phyloP scores from a whole-genome alignment of 1,139 yeast species.

The Geotrichum phurueaensis region DNA sequence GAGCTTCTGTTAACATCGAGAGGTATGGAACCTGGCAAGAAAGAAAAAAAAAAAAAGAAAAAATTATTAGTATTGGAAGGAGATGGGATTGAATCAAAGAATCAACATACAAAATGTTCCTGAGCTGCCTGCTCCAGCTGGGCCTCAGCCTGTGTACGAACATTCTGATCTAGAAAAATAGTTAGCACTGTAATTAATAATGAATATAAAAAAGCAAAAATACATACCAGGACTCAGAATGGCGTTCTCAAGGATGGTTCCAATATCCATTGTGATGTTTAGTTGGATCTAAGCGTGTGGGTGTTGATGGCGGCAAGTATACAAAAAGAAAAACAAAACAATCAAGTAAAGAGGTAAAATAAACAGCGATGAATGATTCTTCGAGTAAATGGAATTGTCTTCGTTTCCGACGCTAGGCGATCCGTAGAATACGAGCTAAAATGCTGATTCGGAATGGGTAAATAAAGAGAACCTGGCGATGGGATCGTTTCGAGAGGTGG shows the following conservation, averaged over 20 bases:
- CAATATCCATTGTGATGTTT: conserved; percentile 51
- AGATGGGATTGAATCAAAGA: neutral
- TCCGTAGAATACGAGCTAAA: neutral
- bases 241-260: conserved; percentile 71
- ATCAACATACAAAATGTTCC: conserved; percentile 53
- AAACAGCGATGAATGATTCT: neutral
- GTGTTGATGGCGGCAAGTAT: neutral
- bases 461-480: neutral
- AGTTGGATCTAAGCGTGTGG: neutral
- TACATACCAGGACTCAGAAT: conserved; percentile 27
- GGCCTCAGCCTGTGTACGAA: conserved; percentile 74
- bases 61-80: neutral
- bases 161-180: conserved; percentile 45
- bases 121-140: conserved; percentile 68
- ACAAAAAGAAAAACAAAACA: neutral
- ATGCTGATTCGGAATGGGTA: neutral
- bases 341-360: neutral
- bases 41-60: neutral
- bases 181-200: conserved; percentile 4
- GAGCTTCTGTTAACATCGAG: conserved; percentile 62
- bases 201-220: neutral
- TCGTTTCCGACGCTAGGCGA: neutral
- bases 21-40: conserved; percentile 46
- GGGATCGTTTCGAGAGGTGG: neutral
- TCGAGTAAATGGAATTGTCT: neutral